phyloP scores from a whole-genome alignment of 2,329 filamentous ascomycete genomes.

The Monosporascus sp. region DNA sequence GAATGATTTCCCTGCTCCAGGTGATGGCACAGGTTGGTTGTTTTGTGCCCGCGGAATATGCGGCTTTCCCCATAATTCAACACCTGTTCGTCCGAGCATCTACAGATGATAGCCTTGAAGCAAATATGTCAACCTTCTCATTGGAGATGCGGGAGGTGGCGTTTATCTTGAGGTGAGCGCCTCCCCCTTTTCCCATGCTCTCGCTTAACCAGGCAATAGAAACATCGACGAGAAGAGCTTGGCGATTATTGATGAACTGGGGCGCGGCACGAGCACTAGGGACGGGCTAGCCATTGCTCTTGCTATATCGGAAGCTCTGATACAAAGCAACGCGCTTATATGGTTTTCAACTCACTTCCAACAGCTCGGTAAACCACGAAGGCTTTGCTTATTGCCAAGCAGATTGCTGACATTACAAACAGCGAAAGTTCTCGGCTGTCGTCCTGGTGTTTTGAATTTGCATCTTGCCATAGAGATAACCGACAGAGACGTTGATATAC shows the following conservation, averaged over 20 bases:
- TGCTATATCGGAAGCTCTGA: conserved; percentile 81
- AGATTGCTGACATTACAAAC: conserved; percentile 5
- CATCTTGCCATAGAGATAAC: conserved; percentile 70
- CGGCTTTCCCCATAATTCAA: conserved; percentile 71
- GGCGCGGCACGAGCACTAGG: conserved; percentile 80
- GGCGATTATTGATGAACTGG: conserved; percentile 86
- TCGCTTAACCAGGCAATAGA: conserved; percentile 23
- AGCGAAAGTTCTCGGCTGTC: conserved; percentile 68
- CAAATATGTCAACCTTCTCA: conserved; percentile 89
- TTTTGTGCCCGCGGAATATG: conserved; percentile 83
- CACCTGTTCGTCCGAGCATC: conserved; percentile 86
- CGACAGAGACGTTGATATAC: conserved; percentile 39
- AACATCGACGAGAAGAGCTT: conserved; percentile 75
- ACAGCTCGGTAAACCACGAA: conserved; percentile 52
- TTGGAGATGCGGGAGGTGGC: conserved; percentile 95
- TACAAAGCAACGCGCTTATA: conserved; percentile 71
- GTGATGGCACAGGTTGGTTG: conserved; percentile 93
- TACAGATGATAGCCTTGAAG: conserved; percentile 81
- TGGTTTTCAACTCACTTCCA: conserved; percentile 95
- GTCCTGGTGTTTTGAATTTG: conserved; percentile 74
- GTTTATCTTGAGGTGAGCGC: conserved; percentile 66
- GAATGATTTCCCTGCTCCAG: conserved; percentile 73
- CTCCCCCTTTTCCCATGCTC: not conserved
- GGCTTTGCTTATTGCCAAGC: not conserved
- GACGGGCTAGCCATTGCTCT: conserved; percentile 88